These are phyloP conservation scores for Tetrapisispora pingtungensis DNA, from an alignment of 805 yeast genomes.

Conservation along the genomic window DNA sequence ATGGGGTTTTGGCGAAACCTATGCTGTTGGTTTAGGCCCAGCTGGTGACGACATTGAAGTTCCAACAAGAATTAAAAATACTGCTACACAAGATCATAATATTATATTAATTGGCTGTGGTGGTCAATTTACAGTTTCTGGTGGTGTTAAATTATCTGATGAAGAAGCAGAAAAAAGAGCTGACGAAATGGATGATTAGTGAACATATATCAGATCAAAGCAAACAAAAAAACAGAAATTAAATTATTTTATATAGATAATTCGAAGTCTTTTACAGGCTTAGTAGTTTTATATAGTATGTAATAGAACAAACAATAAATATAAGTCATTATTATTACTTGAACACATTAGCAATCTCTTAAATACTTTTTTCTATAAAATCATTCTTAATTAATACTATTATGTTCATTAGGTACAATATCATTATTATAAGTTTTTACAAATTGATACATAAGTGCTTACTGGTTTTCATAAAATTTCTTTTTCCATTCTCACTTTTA, in stretches of 20 bases:
- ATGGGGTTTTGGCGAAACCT: conserved; percentile 98
- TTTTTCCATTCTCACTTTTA: conserved; percentile 63
- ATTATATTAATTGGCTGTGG: conserved; percentile 80
- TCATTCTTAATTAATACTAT: no score
- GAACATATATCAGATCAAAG: background rate
- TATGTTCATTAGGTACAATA: no score
- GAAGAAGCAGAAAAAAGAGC: conserved; percentile 36
- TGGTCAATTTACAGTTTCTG: conserved; percentile 90
- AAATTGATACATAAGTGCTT: background rate
- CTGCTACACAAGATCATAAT: conserved; percentile 78
- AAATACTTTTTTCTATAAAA: no score
- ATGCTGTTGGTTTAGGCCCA: conserved; percentile 92
- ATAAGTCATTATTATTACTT: no score
- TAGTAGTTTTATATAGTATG: no score
- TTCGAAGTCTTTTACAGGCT: no score
- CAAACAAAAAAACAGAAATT: background rate
- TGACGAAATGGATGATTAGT: conserved; percentile 41
- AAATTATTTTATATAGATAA: no score
- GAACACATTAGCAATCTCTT: no score
- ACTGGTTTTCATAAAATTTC: background rate
- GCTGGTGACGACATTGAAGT: conserved; percentile 72
- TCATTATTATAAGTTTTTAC: background rate
- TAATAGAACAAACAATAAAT: no score
- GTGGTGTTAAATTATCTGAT: conserved; percentile 46
- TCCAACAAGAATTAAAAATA: conserved; percentile 86